These are phyloP conservation scores for Alternaria brassicicola DNA, from an alignment of 2,329 filamentous ascomycete genomes.

Conservation along the genomic window DNA sequence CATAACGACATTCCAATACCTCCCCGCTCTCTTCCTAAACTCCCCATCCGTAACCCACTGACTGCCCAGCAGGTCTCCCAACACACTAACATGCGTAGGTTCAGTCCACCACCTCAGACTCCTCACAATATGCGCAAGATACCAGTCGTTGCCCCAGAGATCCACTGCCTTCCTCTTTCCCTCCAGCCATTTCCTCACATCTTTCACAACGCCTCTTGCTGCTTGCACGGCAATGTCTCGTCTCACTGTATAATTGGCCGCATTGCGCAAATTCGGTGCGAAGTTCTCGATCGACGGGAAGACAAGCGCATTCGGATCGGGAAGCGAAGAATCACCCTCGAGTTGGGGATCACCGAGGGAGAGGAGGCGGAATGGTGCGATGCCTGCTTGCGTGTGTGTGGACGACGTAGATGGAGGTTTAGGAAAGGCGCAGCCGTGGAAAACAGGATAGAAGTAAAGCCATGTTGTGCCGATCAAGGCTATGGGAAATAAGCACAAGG, in stretches of 20 bases:
- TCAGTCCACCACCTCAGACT: conserved; percentile 80
- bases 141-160: conserved; percentile 91
- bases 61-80: conserved; percentile 90
- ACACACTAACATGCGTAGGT: conserved; percentile 85
- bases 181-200: conserved; percentile 70
- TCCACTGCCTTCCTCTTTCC: conserved; percentile 81
- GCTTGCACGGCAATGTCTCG: conserved; percentile 18
- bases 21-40: conserved; percentile 72
- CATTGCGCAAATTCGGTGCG: conserved; percentile 23
- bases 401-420: conserved; percentile 18
- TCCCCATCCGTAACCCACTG: conserved; percentile 92
- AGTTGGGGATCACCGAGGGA: conserved; percentile 91
- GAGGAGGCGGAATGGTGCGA: conserved; percentile 83
- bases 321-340: conserved; percentile 87
- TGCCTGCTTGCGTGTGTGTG: conserved; percentile 3
- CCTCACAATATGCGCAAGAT: conserved; percentile 90
- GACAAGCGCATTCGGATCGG: conserved; percentile 45
- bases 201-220: conserved; percentile 51
- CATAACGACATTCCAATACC: conserved; percentile 86
- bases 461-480: conserved; percentile 74
- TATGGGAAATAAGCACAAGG: conserved; percentile 65
- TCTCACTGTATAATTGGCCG: conserved; percentile 18
- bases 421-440: conserved; percentile 81
- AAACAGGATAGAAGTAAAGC: conserved; percentile 85
- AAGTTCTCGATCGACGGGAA: conserved; percentile 53